Evolutionary conservation across 768 basidiomycete genomes (phyloP), one percentile per base, ranked within the genome.

Genomic region (Pisolithus microcarpus): DNA sequence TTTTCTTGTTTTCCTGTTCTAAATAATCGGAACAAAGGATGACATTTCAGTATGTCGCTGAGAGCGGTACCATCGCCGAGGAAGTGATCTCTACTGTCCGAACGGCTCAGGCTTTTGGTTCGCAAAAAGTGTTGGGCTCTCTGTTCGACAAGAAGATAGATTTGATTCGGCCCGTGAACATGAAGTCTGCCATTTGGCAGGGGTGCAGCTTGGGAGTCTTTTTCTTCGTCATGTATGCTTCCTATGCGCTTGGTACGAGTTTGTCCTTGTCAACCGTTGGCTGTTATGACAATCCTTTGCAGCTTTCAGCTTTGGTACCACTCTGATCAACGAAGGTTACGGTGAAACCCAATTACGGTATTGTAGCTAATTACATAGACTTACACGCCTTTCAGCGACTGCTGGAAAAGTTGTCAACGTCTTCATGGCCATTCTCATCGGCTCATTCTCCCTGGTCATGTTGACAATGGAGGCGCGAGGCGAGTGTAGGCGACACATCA

Each of bases 261-360:
- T 11, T 16, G 5, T 19, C 6, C 43, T 31, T 31, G n/a, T 43
- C 39, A n/a, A 40, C n/a, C 3, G 43, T 10, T 43, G 7, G 11
- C 47, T 7, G 40, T 47, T 30, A 10, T 59, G 34, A 42, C 45
- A 46, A 37, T 3, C 42, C 31, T 50, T 51, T 43, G 58, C 36
- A 84, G 91, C 93, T 5, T 97, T 96, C 66, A 77, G 76, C 60
- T 96, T 87, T 57, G 93, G 94, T 53, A 90, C 89, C 5, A 92
- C 90, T 1, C 80, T 98, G 57, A 84, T 92, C 59, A 75, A 84
- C 46, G 56, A 73, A 9, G 72, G 73, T 11, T 66, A 80, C 40
- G 80, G 83, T 79, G 58, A 34, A 59, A 73, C 52, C 19, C 1
- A 16, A 38, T 16, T 28, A 4, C 13, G 6, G 19, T 21, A 24